Base-by-base conservation (phyloP, 352 stramenopile genomes). In the Phytophthora kernoviae region DNA sequence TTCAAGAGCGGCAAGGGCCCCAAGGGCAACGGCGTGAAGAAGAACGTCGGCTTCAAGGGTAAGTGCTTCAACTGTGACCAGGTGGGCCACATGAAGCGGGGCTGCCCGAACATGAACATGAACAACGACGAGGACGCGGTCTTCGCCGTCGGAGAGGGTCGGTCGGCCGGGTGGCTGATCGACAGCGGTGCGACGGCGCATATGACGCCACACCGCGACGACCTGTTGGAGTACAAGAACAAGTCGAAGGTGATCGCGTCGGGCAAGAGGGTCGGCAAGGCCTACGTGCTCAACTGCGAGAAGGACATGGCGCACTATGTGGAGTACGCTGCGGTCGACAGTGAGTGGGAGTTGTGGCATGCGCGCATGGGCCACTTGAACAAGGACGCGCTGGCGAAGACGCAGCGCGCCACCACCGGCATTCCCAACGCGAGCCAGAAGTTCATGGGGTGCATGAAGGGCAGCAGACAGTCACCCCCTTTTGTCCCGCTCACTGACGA, bases 401-500 rank as follows among this genome's bases (percentile, higher is more conserved):
- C 42, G 5, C 49, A 65, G 43, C 27, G 17, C 30, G 24, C 54
- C 17, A 67, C 59, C 17, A 52, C 40, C 12, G 42, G 44, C 22
- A 52, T 56, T 5, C 57, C 57, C 3, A 12, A 1, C 15, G 17
- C 58, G 15, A 24, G 27, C 14, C 34, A 32, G 48, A 15, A 70
- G 11, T 34, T 26, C 66, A 6, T 66, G 49, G 49, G 56, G n/a
- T 62, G 56, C 27, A 52, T 62, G 44, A 65, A 71, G 43, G 49
- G 55, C 66, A 71, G 39, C 47, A 64, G 30, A 56, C 30, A 0
- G 62, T 59, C 2, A 27, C 54, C 20, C 14, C 15, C 4, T 70
- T 70, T 54, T 41, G 17, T 10, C 20, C 11, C 50, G 48, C 1
- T 63, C 46, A 9, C 15, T 26, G 17, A 26, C 15, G 20, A 70